A percentile compares a stretch with the other conserved stretches of the same genome.
Conservation (phyloP, 75 land plant genomes). For the Sequoia sempervirens region DNA sequence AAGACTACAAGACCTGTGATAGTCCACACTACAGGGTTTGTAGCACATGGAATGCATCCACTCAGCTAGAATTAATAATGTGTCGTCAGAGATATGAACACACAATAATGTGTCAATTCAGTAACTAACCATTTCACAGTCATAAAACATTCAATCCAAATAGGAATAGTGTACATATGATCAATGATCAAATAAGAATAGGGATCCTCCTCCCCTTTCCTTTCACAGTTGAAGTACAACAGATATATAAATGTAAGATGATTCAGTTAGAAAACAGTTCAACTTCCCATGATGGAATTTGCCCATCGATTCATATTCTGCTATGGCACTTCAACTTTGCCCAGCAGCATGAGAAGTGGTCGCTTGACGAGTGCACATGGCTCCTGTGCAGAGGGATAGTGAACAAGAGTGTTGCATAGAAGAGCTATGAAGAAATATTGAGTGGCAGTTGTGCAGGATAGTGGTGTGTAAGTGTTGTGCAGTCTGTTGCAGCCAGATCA, state of each 20-base stretch:
- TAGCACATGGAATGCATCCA: not conserved
- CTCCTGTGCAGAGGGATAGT: not conserved
- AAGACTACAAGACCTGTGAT: not conserved
- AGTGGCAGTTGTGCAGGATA: not conserved
- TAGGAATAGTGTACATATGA: not conserved
- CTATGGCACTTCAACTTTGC: not conserved
- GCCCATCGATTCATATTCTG: not conserved
- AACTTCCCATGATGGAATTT: not conserved
- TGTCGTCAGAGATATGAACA: not conserved
- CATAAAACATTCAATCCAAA: not conserved
- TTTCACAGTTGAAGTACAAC: not conserved
- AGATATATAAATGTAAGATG: not conserved
- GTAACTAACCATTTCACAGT: not conserved
- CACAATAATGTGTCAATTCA: not conserved
- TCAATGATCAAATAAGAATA: not conserved
- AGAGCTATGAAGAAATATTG: too few species aligned
- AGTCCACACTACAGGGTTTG: not conserved
- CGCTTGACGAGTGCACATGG: not conserved
- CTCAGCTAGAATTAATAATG: not conserved
- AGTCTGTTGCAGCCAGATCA: not conserved
- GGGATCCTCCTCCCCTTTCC: not conserved
- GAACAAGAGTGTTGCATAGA: not conserved
- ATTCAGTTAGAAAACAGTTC: not conserved
- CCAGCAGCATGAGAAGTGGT: not conserved
- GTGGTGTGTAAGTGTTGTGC: not conserved